Evolutionary conservation across 495 filamentous ascomycete genomes (phyloP).

Genomic region (Penicillium lividum): DNA sequence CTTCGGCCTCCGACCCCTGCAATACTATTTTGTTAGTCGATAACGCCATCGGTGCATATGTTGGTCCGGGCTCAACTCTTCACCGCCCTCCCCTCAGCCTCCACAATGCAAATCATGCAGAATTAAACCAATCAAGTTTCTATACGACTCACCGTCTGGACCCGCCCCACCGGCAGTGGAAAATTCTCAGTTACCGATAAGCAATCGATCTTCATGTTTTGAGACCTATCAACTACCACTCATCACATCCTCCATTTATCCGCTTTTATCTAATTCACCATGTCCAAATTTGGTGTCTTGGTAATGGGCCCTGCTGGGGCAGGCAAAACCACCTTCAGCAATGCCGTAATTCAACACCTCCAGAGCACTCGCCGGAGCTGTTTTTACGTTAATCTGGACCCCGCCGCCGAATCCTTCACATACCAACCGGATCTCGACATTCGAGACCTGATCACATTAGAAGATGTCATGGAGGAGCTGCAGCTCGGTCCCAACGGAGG

Average conservation of each 20-base stretch:
- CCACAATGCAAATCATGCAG: neutral
- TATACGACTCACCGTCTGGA: neutral
- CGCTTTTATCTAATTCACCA: conserved; percentile 32
- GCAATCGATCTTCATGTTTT: neutral
- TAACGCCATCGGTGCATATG: conserved; percentile 5
- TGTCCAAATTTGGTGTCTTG: conserved; percentile 94
- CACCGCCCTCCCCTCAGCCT: neutral
- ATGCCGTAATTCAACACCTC: conserved; percentile 87
- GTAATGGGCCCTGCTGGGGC: conserved; percentile 92
- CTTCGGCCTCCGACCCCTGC: neutral
- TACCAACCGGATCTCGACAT: conserved; percentile 96
- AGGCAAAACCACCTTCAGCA: conserved; percentile 95
- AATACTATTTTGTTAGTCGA: neutral
- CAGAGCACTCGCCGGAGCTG: conserved; percentile 84
- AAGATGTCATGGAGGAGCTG: conserved; percentile 99
- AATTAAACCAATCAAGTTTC: neutral
- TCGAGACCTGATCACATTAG: conserved; percentile 90
- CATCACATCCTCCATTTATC: neutral
- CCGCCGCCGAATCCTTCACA: conserved; percentile 88
- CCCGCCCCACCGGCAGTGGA: conserved; percentile 6
- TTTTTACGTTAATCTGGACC: conserved; percentile 98
- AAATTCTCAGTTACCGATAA: conserved; percentile 20
- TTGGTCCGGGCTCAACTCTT: neutral
- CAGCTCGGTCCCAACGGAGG: conserved; percentile 91
- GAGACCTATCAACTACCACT: neutral